Evolutionary conservation across 176 grass and related monocot genomes (phyloP).

Genomic region (Puccinellia tenuiflora): DNA sequence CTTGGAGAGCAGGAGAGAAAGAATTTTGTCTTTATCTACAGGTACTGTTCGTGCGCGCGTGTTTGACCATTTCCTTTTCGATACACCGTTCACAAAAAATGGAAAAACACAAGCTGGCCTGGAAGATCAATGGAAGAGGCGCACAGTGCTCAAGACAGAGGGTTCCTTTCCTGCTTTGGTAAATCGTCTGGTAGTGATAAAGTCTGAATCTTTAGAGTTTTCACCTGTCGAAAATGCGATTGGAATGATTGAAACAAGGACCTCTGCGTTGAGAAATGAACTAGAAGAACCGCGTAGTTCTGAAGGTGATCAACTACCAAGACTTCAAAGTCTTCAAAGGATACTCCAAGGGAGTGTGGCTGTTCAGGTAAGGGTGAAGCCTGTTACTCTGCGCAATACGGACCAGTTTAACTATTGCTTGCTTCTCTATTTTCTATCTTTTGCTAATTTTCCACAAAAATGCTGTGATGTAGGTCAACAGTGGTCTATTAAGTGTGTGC

Average conservation of each 20-base stretch:
- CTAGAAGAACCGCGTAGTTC: slow-evolving; percentile 97
- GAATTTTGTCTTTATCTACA: slow-evolving; percentile 84
- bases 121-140: slow-evolving; percentile 98
- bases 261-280: slow-evolving; percentile 91
- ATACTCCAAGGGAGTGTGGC: slow-evolving; percentile 99
- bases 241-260: slow-evolving; percentile 99
- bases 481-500: slow-evolving; percentile 93
- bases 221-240: slow-evolving; percentile 98
- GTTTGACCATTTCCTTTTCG: slow-evolving; percentile 90
- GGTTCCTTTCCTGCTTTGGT: slow-evolving; percentile 95
- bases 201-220: slow-evolving; percentile 94
- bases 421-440: not conserved
- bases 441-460: slow-evolving; percentile 18
- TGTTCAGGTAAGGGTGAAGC: slow-evolving; percentile 87
- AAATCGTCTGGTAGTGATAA: slow-evolving; percentile 77
- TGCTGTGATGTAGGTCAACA: slow-evolving; percentile 74
- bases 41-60: slow-evolving; percentile 81
- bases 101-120: slow-evolving; percentile 95
- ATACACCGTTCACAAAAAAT: slow-evolving; percentile 98
- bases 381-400: not conserved
- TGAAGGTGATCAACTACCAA: slow-evolving; percentile 90
- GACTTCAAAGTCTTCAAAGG: slow-evolving; percentile 94
- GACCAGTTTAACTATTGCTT: not conserved
- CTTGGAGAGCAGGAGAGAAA: slow-evolving; percentile 90
- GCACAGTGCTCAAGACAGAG: slow-evolving; percentile 84